phyloP scores from a whole-genome alignment of 352 stramenopile species.

The Phytophthora pinifolia region DNA sequence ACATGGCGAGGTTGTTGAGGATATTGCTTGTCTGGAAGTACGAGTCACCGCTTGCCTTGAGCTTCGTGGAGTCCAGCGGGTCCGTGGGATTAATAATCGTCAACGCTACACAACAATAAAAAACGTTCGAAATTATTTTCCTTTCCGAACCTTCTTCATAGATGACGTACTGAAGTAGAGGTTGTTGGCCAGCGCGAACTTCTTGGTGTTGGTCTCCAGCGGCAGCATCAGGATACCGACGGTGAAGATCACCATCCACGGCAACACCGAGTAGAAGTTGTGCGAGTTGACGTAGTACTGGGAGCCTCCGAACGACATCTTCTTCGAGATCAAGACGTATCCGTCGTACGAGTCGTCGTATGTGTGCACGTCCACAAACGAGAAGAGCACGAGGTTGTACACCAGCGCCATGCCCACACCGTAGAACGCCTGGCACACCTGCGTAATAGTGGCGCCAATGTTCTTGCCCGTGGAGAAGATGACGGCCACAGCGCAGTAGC shows the following conservation, averaged over 20 bases:
- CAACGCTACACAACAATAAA: constrained; percentile 35
- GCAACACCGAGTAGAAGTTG: constrained; percentile 75
- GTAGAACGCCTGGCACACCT: constrained; percentile 77
- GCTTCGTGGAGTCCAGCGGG: constrained; percentile 41
- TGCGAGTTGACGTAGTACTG: constrained; percentile 72
- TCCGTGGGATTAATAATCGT: constrained; percentile 76
- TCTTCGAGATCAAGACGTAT: constrained; percentile 57
- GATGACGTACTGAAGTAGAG: constrained; percentile 71
- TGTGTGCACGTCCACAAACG: constrained; percentile 39
- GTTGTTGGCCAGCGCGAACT: constrained; percentile 82
- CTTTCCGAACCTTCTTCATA: neutral
- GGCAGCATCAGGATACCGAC: constrained; percentile 60
- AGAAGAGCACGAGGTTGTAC: constrained; percentile 79
- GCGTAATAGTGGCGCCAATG: constrained; percentile 60
- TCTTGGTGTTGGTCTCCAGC: constrained; percentile 85
- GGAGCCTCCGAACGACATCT: constrained; percentile 48
- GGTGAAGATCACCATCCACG: constrained; percentile 79
- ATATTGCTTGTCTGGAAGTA: constrained; percentile 67
- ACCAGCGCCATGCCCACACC: constrained; percentile 77
- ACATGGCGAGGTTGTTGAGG: constrained; percentile 71
- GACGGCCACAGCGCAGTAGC: constrained; percentile 72
- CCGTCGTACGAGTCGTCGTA: constrained; percentile 48
- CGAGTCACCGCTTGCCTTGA: constrained; percentile 49
- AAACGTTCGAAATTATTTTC: constrained; percentile 6
- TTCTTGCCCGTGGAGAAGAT: constrained; percentile 81